These are phyloP conservation scores for Candida parachauliodes DNA, from an alignment of 805 yeast genomes.

Conservation along the genomic window DNA sequence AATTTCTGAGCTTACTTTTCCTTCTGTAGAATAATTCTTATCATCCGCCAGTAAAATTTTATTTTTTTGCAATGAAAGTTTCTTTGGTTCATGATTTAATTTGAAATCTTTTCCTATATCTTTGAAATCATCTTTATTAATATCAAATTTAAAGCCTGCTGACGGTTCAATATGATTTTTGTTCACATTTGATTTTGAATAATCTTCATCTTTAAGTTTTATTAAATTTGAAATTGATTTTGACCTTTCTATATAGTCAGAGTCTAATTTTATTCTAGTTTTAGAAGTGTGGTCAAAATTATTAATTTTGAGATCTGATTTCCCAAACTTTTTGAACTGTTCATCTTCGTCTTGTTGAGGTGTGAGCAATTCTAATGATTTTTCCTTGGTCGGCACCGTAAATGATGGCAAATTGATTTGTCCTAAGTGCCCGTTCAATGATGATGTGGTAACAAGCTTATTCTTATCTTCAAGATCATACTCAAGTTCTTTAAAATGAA, in stretches of 20 bases:
- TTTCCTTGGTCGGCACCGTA: conserved; percentile 5
- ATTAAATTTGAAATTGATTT: conserved; percentile 26
- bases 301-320: conserved; percentile 7
- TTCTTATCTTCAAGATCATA: conserved; percentile 24
- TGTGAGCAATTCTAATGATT: background rate
- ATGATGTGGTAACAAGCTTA: background rate
- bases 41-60: conserved; percentile 1
- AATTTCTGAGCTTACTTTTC: too few species aligned
- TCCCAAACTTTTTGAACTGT: conserved; percentile 11
- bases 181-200: conserved; percentile 7
- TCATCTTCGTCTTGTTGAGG: conserved; percentile 11
- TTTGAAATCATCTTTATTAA: conserved; percentile 26
- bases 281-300: background rate
- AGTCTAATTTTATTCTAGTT: conserved; percentile 20
- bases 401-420: conserved; percentile 30
- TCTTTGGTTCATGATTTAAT: background rate
- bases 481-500: conserved; percentile 33
- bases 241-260: conserved; percentile 21
- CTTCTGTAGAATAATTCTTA: too few species aligned
- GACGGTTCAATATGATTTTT: conserved; percentile 23
- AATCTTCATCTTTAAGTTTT: conserved; percentile 23
- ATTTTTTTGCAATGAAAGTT: conserved; percentile 8
- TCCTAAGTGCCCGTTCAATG: conserved; percentile 30
- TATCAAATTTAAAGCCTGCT: conserved; percentile 34
- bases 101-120: background rate